Base-by-base conservation (phyloP, 768 basidiomycete species). In the Cyclocybe cylindracea region DNA sequence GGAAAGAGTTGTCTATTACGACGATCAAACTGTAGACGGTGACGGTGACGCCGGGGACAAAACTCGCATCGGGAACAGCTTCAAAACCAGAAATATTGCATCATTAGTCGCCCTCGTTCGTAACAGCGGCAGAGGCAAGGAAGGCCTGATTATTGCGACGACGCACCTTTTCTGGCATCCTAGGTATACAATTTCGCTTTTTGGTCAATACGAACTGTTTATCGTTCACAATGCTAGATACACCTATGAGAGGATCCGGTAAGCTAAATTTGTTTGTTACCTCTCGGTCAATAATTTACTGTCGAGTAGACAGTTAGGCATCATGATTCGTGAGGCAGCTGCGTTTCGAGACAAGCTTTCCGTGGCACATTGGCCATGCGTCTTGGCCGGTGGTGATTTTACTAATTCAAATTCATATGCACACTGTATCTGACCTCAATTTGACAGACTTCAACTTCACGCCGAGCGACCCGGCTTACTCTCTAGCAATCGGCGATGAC, bases 141-240 rank as follows among this genome's bases (percentile, higher is more conserved):
- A 74, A 36, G 91, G 94, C 4, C 67, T 92, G 33, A 71, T 96
- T 37, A 71, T 95, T 10, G 91, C 84, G 2, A 97, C 95, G 1
- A 94, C 94, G 0, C 95, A 98, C 72, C 73, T 96, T 18, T 98
- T 97, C 68, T 98, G 95, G 95, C 94, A 96, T 69, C 94, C 94
- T 5, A 80, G 78, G 85, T 93, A 69, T 51, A 80, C 72, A 8
- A 16, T 5, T 24, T 24, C 47, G 11, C 3, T 56, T 32, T 39
- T 37, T 43, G 33, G 39, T 24, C 32, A 38, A 16, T 13, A 33
- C 43, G 39, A 46, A 10, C 14, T 38, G 44, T 40, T 49, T 2
- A 60, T 55, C 46, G 61, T 24, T 33, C 75, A 14, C 45, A 7
- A 32, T 45, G 34, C 1, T 32, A 80, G 87, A 49, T 91, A 89